Evolutionary conservation across 371 early-diverging fungal genomes (phyloP), one percentile per base, ranked within the genome.

Genomic region (Mucor mucedo): DNA sequence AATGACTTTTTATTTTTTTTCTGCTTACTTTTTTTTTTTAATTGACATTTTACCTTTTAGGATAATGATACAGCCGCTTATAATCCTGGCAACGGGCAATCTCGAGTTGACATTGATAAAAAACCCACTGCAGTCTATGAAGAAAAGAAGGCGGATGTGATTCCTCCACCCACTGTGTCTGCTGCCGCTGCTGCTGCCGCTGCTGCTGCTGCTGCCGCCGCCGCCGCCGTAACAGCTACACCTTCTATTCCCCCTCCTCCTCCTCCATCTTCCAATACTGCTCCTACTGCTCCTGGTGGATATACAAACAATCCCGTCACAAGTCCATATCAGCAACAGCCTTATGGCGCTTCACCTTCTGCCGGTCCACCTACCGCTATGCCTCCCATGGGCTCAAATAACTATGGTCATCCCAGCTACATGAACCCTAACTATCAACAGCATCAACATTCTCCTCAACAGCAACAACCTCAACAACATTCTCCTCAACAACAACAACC

Each of bases 291-390:
- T 38, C 21, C 53, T 16, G 32, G 33, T 21, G 38, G 52, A n/a
- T 38, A 52, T n/a, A 32, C 52, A n/a, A 52, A 32, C 9, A 56
- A 56, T 32, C 13, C 32, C 29, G 48, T 14, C 39, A 68, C 48
- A 48, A 52, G 62, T 3, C 55, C 58, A 35, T 68, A 58, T 30
- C 68, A 67, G 47, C 63, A 47, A 57, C 68, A 61, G 5, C 50
- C 55, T 35, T 62, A 55, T 28, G 42, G 52, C 30, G 30, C 27
- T 14, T 5, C 35, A 4, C 11, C 65, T 39, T 21, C 58, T 5
- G 10, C 55, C 38, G 14, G 44, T 16, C 10, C 59, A 2, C 10
- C 29, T 29, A 30, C 32, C 14, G 13, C 28, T 10, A 60, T 61
- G 61, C 60, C 61, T 44, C 61, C 61, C 13, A 56, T 60, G 61